Percentiles rank a stretch among this genome's conserved stretches.
phyloP scores from a whole-genome alignment of 2,329 filamentous ascomycete species.

The Lasiodiplodia gonubiensis region DNA sequence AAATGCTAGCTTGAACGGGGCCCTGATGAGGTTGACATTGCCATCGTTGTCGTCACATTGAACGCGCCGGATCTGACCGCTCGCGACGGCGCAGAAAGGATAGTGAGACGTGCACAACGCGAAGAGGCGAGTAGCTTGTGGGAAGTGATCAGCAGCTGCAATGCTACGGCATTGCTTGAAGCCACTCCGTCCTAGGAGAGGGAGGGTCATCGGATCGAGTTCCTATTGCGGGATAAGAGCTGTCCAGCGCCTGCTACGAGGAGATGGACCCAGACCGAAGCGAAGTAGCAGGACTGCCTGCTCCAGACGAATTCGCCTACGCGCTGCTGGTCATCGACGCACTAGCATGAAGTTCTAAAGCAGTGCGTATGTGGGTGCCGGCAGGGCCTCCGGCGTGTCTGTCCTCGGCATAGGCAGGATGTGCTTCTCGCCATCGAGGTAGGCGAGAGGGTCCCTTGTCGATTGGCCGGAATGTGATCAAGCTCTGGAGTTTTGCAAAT shows the following conservation, averaged over 20 bases:
- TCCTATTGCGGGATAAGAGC: slow-evolving; percentile 6
- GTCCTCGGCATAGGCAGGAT: slow-evolving; percentile 5
- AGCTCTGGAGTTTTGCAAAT: slow-evolving; percentile 19
- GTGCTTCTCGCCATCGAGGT: slow-evolving; percentile 7
- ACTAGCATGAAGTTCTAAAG: slow-evolving; percentile 11
- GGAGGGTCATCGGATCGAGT: slow-evolving; percentile 18
- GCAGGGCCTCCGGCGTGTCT: slow-evolving; percentile 7
- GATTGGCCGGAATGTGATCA: slow-evolving; percentile 11
- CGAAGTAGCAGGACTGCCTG: slow-evolving; percentile 19
- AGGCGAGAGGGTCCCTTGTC: background rate
- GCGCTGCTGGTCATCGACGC: background rate
- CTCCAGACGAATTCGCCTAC: slow-evolving; percentile 20
- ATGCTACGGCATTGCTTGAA: slow-evolving; percentile 1
- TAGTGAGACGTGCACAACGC: background rate
- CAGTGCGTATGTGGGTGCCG: slow-evolving; percentile 5
- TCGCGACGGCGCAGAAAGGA: background rate
- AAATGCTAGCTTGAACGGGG: slow-evolving; percentile 6
- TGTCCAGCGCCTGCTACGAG: slow-evolving; percentile 1
- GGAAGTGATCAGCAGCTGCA: background rate
- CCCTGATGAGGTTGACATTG: background rate
- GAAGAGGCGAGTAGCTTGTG: background rate
- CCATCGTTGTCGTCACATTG: background rate
- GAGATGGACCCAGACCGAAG: slow-evolving; percentile 13
- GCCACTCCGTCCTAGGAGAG: background rate
- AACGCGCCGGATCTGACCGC: background rate